Conservation (phyloP, 1,139 yeast genomes). For the Hanseniaspora uvarum region DNA sequence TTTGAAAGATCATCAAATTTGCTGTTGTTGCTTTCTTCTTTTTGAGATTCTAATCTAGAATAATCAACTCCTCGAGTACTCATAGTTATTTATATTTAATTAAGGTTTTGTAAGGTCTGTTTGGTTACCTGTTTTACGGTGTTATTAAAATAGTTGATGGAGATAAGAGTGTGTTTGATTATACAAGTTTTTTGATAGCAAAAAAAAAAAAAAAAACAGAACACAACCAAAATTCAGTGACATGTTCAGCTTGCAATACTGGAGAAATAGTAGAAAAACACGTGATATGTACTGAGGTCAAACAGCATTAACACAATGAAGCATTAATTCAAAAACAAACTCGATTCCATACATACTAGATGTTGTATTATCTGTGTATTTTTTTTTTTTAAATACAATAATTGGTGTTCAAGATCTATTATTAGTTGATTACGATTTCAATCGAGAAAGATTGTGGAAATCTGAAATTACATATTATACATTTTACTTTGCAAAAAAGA, state of each 20-base stretch:
- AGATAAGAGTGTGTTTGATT: background rate
- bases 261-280: too few species aligned
- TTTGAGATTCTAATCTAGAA: constrained; percentile 14
- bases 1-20: constrained; percentile 9
- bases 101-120: background rate
- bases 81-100: background rate
- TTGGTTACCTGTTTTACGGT: background rate
- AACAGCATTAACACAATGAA: too few species aligned
- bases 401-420: background rate
- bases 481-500: too few species aligned
- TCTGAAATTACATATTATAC: too few species aligned
- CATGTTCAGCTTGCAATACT: too few species aligned
- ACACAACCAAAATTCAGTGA: background rate
- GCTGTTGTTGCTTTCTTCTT: constrained; percentile 10
- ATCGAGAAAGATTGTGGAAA: background rate
- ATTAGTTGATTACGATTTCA: background rate
- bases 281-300: background rate
- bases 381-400: too few species aligned
- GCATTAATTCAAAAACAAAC: background rate
- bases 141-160: background rate
- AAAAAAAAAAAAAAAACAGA: background rate
- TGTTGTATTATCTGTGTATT: too few species aligned
- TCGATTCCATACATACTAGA: background rate
- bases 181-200: background rate
- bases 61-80: constrained; percentile 4